Evolutionary conservation across 1,284 basidiomycete species (phyloP), one percentile per base, ranked within the genome.

Genomic region (Ustilago sp.): DNA sequence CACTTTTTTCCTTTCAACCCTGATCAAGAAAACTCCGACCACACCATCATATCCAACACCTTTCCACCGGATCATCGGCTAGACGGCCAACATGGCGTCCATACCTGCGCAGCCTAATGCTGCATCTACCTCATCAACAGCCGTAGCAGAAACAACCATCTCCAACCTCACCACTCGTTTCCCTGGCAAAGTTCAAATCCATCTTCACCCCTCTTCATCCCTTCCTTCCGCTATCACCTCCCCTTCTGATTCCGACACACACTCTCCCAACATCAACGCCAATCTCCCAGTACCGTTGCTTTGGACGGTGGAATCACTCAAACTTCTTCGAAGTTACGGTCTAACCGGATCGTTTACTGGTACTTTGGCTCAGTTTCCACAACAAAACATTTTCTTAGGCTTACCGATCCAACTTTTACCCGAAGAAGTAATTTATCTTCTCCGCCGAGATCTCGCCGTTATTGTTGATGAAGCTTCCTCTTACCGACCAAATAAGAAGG

Each of bases 351-450:
- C 38, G 9, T 94, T 98, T 48, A 90, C 90, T 0, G 97, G 97
- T 0, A 98, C 97, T 0, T 89, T 99, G 23, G 95, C 97, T 2
- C 93, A 95, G 83, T 89, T 98, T 0, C 92, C 94, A 4, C 96
- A 98, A 84, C 97, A 99, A 87, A 99, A 99, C 87, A 91, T 94
- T 1, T 99, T 99, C 85, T 89, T 99, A 17, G 97, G 97, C 13
- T 87, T 94, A 17, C 97, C 97, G 1, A 88, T 98, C 2, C 88
- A 94, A 19, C 88, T 99, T 1, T 90, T 95, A 86, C 93, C 93
- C 0, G 97, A 99, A 85, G 97, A 99, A 86, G 94, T 93, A 2
- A 93, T 93, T 3, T 89, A 94, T 32, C 90, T 99, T 3, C 90
- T 98, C 4, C 89, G 92, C 68, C 91, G 92, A 77, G 90, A 94